Conservation (phyloP, 441 rosid species). For the Corymbia calophylla region DNA sequence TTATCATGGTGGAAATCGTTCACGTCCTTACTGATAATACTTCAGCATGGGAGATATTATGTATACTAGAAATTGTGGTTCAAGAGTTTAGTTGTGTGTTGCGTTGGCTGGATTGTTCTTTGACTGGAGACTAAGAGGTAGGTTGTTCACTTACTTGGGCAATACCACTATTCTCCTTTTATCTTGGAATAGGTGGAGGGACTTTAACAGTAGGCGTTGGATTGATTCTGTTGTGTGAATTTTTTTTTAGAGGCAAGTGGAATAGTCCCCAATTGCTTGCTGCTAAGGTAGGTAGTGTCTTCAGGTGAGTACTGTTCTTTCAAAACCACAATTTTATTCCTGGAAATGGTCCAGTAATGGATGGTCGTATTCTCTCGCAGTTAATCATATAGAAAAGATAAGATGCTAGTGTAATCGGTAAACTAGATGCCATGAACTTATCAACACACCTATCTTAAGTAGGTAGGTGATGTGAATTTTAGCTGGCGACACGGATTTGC, state of each 20-base stretch:
- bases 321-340: background rate
- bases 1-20: slow-evolving; percentile 78
- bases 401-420: background rate
- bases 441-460: background rate
- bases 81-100: slow-evolving; percentile 33
- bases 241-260: slow-evolving; percentile 81
- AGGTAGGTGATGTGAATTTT: background rate
- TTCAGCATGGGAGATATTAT: slow-evolving; percentile 30
- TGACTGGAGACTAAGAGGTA: slow-evolving; percentile 70
- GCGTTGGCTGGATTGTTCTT: slow-evolving; percentile 45
- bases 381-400: background rate
- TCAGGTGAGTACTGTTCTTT: slow-evolving; percentile 85
- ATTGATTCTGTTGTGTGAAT: slow-evolving; percentile 56
- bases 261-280: slow-evolving; percentile 70
- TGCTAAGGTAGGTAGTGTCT: slow-evolving; percentile 82
- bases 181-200: slow-evolving; percentile 20
- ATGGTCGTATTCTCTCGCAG: slow-evolving; percentile 2
- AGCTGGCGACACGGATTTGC: background rate
- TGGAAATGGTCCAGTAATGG: background rate
- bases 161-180: slow-evolving; percentile 36
- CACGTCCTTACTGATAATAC: slow-evolving; percentile 77
- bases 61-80: slow-evolving; percentile 50
- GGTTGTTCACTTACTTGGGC: slow-evolving; percentile 58
- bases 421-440: background rate
- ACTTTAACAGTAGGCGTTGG: slow-evolving; percentile 23